Percentiles rank a stretch among this genome's conserved stretches.
phyloP scores from a whole-genome alignment of 345 rosid species.

The Eutrema heterophyllum region DNA sequence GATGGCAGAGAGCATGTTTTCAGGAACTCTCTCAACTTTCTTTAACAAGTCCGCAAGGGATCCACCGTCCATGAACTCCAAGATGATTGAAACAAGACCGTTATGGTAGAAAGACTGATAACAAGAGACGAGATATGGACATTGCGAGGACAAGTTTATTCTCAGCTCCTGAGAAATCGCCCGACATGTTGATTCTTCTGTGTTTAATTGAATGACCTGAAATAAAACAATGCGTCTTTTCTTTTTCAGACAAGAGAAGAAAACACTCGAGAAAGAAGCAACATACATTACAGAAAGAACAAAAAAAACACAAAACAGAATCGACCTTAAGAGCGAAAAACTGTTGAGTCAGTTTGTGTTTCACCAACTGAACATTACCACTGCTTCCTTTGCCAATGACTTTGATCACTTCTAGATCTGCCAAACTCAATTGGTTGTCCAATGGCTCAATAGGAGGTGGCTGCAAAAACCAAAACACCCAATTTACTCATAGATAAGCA shows the following conservation, averaged over 20 bases:
- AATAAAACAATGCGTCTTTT: neutral
- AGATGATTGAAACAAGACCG: constrained; percentile 69
- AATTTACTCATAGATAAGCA: neutral
- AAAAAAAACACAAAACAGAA: neutral
- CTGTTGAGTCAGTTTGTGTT: constrained; percentile 86
- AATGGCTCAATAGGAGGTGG: constrained; percentile 62
- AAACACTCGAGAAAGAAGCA: neutral
- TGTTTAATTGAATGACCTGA: constrained; percentile 69
- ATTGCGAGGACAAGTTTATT: constrained; percentile 71
- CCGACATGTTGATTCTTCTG: constrained; percentile 57
- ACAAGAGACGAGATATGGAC: constrained; percentile 75
- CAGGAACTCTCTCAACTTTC: constrained; percentile 65
- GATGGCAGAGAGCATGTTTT: constrained; percentile 66
- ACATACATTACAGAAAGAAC: neutral
- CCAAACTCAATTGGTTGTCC: constrained; percentile 67
- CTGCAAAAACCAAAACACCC: constrained; percentile 33
- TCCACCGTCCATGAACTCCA: constrained; percentile 94
- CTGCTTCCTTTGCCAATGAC: constrained; percentile 94
- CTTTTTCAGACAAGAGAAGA: neutral
- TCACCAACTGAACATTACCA: constrained; percentile 87
- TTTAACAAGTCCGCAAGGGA: constrained; percentile 70
- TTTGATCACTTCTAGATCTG: constrained; percentile 70
- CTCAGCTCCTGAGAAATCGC: constrained; percentile 75
- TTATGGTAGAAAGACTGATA: constrained; percentile 80
- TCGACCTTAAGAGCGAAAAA: constrained; percentile 90